Conservation (phyloP, 345 rosid species). For the Ceriops zippeliana region DNA sequence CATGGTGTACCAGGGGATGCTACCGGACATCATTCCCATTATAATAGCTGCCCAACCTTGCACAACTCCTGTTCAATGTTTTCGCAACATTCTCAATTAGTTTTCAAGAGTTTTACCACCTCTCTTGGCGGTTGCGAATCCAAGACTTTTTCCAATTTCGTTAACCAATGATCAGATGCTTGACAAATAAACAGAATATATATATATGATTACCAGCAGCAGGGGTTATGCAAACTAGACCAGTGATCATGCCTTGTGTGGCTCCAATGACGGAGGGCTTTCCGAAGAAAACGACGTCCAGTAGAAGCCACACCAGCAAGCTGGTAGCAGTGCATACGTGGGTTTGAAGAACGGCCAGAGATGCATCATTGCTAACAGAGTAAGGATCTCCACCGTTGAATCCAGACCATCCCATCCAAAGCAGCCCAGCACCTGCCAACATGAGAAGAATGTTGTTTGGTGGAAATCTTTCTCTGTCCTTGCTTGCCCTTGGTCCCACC, state of each 20-base stretch:
- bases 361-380: constrained; percentile 27
- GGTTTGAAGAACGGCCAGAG: constrained; percentile 47
- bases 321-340: constrained; percentile 50
- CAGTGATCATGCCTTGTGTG: constrained; percentile 57
- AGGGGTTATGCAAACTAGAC: constrained; percentile 52
- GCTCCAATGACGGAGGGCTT: constrained; percentile 53
- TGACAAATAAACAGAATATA: neutral
- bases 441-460: constrained; percentile 48
- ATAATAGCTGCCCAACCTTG: constrained; percentile 53
- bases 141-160: too few relatives aligned
- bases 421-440: constrained; percentile 48
- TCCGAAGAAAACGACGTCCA: constrained; percentile 32
- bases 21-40: constrained; percentile 48
- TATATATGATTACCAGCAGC: constrained; percentile 37
- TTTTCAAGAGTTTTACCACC: neutral
- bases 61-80: constrained; percentile 31
- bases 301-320: constrained; percentile 41
- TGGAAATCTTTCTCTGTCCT: constrained; percentile 47
- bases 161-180: too few relatives aligned
- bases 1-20: constrained; percentile 55
- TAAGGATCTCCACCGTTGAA: constrained; percentile 60
- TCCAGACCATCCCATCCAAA: constrained; percentile 60
- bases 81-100: neutral
- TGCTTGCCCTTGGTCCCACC: constrained; percentile 48
- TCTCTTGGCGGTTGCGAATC: too few relatives aligned